Evolutionary conservation across 805 yeast genomes (phyloP).

Genomic region (Pichia ethanolica): DNA sequence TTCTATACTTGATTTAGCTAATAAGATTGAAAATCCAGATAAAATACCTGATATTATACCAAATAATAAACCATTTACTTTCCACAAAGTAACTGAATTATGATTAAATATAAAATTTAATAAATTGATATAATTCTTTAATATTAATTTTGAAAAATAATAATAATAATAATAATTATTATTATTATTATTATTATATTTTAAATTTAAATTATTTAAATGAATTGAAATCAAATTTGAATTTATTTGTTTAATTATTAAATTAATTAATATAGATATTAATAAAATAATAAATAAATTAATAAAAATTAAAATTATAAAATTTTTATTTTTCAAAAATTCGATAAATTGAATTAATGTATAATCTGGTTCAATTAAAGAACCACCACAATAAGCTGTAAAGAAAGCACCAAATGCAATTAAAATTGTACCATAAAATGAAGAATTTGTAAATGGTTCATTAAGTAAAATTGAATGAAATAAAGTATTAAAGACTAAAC

Average conservation of each 20-base stretch:
- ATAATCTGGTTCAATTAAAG: conserved; percentile 46
- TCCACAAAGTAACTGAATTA: conserved; percentile 4
- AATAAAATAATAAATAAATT: conserved; percentile 27
- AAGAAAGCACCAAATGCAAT: conserved; percentile 69
- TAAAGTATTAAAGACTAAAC: conserved; percentile 78
- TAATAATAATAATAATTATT: no score
- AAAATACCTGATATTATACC: conserved; percentile 70
- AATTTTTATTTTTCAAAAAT: conserved; percentile 37
- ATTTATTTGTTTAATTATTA: conserved; percentile 12
- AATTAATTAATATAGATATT: conserved; percentile 25
- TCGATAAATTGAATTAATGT: conserved; percentile 39
- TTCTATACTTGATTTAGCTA: conserved; percentile 82
- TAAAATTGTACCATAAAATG: conserved; percentile 57
- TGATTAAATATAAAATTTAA: not conserved
- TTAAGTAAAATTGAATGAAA: conserved; percentile 60
- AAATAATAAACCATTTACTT: conserved; percentile 50
- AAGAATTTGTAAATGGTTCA: conserved; percentile 54
- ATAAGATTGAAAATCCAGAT: conserved; percentile 76
- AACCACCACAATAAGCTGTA: conserved; percentile 75
- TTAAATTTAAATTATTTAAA: not conserved
- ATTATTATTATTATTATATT: no score
- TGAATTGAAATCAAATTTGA: not conserved
- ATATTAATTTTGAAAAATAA: not conserved
- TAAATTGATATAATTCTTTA: not conserved
- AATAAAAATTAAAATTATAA: conserved; percentile 48